Evolutionary conservation across 495 filamentous ascomycete species (phyloP), one percentile per base, ranked within the genome.

Genomic region (Aspergillus carlsbadensis): DNA sequence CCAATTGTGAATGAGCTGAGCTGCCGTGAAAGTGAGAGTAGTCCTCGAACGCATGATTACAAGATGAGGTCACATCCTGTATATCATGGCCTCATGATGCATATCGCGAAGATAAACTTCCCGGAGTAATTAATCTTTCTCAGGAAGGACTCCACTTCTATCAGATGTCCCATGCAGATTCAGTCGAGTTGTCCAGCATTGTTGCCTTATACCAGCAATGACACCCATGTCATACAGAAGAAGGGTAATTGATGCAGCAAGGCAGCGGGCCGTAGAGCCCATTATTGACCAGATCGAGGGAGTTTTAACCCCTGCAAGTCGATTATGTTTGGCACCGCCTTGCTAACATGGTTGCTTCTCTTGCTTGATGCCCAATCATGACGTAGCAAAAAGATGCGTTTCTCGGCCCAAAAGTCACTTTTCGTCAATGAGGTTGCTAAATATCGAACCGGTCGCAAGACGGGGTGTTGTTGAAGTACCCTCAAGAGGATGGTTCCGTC

Each of bases 281-380:
- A 21, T 36, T 49, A 22, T 13, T 51, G 20, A 24, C 10, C 11
- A 53, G 40, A 36, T 26, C 11, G 41, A 6, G 10, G 31, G 34
- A 21, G 29, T 29, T 29, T 29, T 29, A 29, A 29, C 56, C 26
- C 18, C 24, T 44, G 35, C 22, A 54, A 48, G 34, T 48, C 6
- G 40, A 47, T 33, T 20, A 47, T 50, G 39, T 45, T 33, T 33
- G 41, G 56, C 18, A 54, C 42, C 18, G 49, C 50, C 56, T 54
- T 46, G 37, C 31, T 35, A 61, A 47, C 52, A 26, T 57, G 59
- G 48, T 59, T 36, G 41, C 40, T 52, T 56, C 31, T 31, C 21
- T 46, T 24, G 49, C 41, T 65, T 62, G 56, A 49, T 65, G 63
- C 63, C 63, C 59, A 60, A 65, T 29, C 3, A 29, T 62, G 59